Conservation (phyloP, 202 grass and related monocot species). For the Carex arenaria region DNA sequence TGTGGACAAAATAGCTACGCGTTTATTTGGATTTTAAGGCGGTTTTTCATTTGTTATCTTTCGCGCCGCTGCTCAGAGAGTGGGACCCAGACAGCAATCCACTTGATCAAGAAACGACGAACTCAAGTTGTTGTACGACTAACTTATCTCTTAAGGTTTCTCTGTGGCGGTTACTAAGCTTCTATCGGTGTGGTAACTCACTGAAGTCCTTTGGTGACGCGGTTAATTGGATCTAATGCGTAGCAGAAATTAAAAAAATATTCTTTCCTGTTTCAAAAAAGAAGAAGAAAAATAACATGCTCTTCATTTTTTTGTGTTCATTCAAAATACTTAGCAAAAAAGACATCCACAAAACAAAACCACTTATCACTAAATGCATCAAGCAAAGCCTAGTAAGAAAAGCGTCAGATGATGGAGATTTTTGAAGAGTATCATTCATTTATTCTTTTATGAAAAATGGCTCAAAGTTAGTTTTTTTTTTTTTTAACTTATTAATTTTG, state of each 20-base stretch:
- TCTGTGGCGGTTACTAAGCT: not conserved
- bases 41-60: not conserved
- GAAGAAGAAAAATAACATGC: not conserved
- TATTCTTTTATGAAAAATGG: too few relatives aligned
- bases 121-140: constrained; percentile 18
- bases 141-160: not conserved
- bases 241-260: not conserved
- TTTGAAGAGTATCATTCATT: too few relatives aligned
- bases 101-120: constrained; percentile 11
- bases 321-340: too few relatives aligned
- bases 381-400: too few relatives aligned
- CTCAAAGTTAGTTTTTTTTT: too few relatives aligned
- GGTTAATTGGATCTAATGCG: not conserved
- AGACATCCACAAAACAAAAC: too few relatives aligned
- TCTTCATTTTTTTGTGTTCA: not conserved
- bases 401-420: too few relatives aligned
- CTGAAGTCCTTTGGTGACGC: not conserved
- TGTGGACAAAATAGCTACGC: not conserved
- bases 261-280: not conserved
- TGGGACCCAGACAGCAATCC: constrained; percentile 3
- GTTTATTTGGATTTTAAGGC: not conserved
- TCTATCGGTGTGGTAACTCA: not conserved
- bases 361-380: too few relatives aligned
- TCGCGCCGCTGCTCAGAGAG: not conserved
- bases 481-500: too few relatives aligned